phyloP scores from a whole-genome alignment of 2,329 filamentous ascomycete genomes.

The Monosporascus sp. region DNA sequence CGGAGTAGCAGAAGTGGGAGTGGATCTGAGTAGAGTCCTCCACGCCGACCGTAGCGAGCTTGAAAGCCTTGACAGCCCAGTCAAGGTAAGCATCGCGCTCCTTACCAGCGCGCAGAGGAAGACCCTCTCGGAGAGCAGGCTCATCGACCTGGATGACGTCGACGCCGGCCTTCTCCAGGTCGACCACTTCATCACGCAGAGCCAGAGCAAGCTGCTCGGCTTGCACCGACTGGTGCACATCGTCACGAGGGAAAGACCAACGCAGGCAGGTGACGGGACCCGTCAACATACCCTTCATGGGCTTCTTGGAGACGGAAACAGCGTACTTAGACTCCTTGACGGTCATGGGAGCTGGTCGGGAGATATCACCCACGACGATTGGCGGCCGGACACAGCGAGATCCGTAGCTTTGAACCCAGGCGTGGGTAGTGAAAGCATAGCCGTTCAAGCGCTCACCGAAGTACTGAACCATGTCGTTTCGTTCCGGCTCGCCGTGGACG shows the following conservation, averaged over 20 bases:
- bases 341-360: constrained; percentile 93
- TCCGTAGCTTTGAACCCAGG: constrained; percentile 97
- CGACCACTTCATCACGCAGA: constrained; percentile 95
- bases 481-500: constrained; percentile 98
- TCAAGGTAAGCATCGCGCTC: constrained; percentile 95
- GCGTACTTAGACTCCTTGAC: constrained; percentile 99
- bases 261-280: constrained; percentile 97
- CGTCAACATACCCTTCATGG: constrained; percentile 99
- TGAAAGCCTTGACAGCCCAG: constrained; percentile 98
- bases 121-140: constrained; percentile 98
- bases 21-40: constrained; percentile 97
- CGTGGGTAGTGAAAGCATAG: constrained; percentile 98
- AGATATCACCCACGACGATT: constrained; percentile 98
- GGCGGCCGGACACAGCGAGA: constrained; percentile 97
- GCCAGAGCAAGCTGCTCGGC: constrained; percentile 97
- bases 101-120: constrained; percentile 86
- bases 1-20: constrained; percentile 99
- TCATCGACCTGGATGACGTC: constrained; percentile 99
- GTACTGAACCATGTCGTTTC: constrained; percentile 99
- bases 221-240: constrained; percentile 98
- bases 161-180: constrained; percentile 94
- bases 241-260: constrained; percentile 99
- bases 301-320: constrained; percentile 91
- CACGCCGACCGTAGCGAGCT: constrained; percentile 87
- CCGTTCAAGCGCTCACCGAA: constrained; percentile 96